Conservation (phyloP, 2,329 filamentous ascomycete genomes). For the Calonectria pteridis region DNA sequence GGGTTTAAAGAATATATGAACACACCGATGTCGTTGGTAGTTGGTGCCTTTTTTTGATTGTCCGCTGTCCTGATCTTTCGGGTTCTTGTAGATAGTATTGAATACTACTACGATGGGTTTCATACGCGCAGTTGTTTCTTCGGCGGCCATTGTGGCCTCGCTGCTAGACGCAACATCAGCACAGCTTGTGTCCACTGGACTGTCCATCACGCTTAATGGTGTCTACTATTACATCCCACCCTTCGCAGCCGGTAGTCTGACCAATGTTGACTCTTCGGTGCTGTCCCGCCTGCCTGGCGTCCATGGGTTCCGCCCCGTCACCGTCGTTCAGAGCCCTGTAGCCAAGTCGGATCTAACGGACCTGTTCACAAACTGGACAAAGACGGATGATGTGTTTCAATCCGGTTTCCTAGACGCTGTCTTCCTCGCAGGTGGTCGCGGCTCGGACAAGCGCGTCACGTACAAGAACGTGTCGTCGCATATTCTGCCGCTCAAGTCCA, state of each 20-base stretch:
- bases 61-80: not conserved
- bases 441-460: not conserved
- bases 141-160: not conserved
- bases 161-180: not conserved
- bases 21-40: not conserved
- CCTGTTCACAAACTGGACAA: constrained; percentile 1
- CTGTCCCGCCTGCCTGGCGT: not conserved
- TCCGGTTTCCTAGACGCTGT: not conserved
- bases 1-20: not conserved
- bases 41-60: not conserved
- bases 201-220: not conserved
- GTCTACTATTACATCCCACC: constrained; percentile 11
- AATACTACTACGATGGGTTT: not conserved
- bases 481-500: constrained; percentile 1
- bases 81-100: not conserved
- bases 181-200: not conserved
- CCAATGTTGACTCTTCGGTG: not conserved
- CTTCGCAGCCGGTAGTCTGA: not conserved
- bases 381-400: constrained; percentile 6
- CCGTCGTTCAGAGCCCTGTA: not conserved
- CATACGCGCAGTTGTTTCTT: not conserved
- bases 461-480: not conserved
- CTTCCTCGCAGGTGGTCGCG: not conserved
- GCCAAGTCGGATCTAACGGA: not conserved
- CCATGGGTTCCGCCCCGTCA: constrained; percentile 4